Evolutionary conservation across 169 alveolate genomes (phyloP), one percentile per base, ranked within the genome.

Genomic region (Eimeria acervulina): DNA sequence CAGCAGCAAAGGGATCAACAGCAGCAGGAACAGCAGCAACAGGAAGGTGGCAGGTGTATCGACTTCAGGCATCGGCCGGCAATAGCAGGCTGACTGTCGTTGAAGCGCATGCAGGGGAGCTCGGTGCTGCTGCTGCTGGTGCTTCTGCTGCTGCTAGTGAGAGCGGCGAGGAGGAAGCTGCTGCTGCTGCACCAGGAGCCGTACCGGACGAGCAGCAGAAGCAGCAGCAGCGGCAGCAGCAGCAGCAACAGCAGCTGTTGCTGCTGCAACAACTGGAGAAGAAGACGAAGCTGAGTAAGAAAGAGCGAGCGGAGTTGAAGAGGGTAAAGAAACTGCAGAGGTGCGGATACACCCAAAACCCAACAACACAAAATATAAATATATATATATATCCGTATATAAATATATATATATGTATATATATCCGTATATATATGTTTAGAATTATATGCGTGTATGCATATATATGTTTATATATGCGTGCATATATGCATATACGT

Each of bases 311-410:
- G 47, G 84, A 72, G 38, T 44, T 72, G 17, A 72, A 72, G 19
- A 72, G 19, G 51, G 84, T 44, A 72, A 72, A 72, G 84, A 28
- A 36, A 36, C 47, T 72, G 47, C 84, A 72, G 52, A 72, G 84
- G 84, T 72, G 42, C 26, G 84, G 51, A 23, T 31, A 26, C 38
- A 63, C 33, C 38, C 36, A 13, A 7, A 0, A 23, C 31, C 10
- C 31, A 63, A 63, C 5, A 7, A 47, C 12, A 47, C 12, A 47
- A 7, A 47, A 47, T 47, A 47, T 47, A 7, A 7, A 47, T 47
- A 7, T 47, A 47, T 47, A 7, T 47, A 47, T 47, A 7, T 47
- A 47, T 47, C 12, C 12, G 12, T 47, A 7, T 47, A 47, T 47
- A 7, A 7, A 47, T 47, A 7, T 47, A 47, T 47, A 7, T 47